A percentile compares a stretch with the other conserved stretches of the same genome.
phyloP scores from a whole-genome alignment of 78 protist genomes.

The Dictyostelium purpureum region DNA sequence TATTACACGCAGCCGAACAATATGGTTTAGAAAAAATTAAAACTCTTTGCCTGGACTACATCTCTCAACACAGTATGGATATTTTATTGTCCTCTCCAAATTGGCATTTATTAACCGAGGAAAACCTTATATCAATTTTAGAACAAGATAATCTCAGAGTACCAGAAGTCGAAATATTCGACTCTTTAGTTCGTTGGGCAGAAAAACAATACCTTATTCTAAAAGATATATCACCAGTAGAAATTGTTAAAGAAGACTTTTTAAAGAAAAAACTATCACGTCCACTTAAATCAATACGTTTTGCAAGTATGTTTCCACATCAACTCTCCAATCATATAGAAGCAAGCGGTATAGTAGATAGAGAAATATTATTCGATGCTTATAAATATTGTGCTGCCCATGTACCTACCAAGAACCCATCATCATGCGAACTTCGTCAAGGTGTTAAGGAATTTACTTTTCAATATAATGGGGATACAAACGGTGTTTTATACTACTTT shows the following conservation, averaged over 20 bases:
- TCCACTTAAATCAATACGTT: constrained; percentile 50
- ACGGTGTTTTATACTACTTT: constrained; percentile 59
- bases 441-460: constrained; percentile 47
- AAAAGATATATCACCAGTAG: not conserved
- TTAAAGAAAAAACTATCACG: constrained; percentile 23
- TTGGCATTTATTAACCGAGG: constrained; percentile 67
- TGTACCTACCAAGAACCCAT: not conserved
- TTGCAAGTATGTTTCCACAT: constrained; percentile 65
- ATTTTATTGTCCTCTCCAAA: constrained; percentile 47
- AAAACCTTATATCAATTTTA: constrained; percentile 17
- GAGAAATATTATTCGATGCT: constrained; percentile 57
- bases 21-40: constrained; percentile 61
- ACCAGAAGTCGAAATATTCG: constrained; percentile 72
- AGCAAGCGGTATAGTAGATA: constrained; percentile 2
- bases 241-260: constrained; percentile 2
- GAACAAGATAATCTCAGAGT: constrained; percentile 66
- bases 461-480: constrained; percentile 10
- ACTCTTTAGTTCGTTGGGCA: constrained; percentile 58
- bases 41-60: constrained; percentile 38
- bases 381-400: constrained; percentile 49
- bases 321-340: constrained; percentile 55
- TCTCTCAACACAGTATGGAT: constrained; percentile 70
- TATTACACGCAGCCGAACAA: constrained; percentile 25
- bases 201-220: constrained; percentile 44
- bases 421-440: constrained; percentile 3